Evolutionary conservation across 2,329 filamentous ascomycete genomes (phyloP).

Genomic region (Penicillium expansum): DNA sequence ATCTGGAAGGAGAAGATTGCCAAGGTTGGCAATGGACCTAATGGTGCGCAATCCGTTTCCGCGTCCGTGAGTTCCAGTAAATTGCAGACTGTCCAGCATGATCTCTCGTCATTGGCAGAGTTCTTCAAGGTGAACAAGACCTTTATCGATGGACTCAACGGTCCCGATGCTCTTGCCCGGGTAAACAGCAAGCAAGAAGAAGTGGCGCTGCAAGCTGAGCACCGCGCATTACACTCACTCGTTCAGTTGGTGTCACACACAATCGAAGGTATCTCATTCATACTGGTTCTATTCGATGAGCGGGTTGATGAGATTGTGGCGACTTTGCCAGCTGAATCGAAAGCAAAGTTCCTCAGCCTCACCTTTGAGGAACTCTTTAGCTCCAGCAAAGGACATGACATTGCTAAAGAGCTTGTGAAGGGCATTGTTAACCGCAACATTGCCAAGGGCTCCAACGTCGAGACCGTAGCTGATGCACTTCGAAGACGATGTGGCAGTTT

Average conservation of each 20-base stretch:
- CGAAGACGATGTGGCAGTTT: constrained; percentile 91
- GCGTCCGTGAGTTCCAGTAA: constrained; percentile 68
- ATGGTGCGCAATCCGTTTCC: constrained; percentile 60
- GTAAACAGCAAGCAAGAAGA: constrained; percentile 84
- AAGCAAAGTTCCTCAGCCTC: constrained; percentile 68
- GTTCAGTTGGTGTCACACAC: constrained; percentile 84
- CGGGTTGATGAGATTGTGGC: constrained; percentile 82
- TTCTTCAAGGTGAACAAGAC: constrained; percentile 86
- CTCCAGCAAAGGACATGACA: constrained; percentile 71
- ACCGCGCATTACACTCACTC: constrained; percentile 84
- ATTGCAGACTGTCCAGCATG: constrained; percentile 72
- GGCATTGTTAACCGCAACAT: constrained; percentile 98
- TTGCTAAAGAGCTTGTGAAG: constrained; percentile 93
- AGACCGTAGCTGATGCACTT: constrained; percentile 93
- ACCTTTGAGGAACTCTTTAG: constrained; percentile 90
- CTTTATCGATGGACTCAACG: constrained; percentile 91
- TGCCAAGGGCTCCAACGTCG: constrained; percentile 92
- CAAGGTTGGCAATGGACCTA: constrained; percentile 51
- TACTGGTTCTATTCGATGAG: constrained; percentile 92
- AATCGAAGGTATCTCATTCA: constrained; percentile 94
- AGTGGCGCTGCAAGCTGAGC: constrained; percentile 86
- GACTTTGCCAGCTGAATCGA: constrained; percentile 67
- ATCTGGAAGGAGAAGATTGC: constrained; percentile 84
- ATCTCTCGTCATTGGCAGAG: constrained; percentile 71
- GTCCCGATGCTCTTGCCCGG: constrained; percentile 77